Evolutionary conservation across 441 rosid species (phyloP), one percentile per base, ranked within the genome.

Genomic region (Melastoma candidum): DNA sequence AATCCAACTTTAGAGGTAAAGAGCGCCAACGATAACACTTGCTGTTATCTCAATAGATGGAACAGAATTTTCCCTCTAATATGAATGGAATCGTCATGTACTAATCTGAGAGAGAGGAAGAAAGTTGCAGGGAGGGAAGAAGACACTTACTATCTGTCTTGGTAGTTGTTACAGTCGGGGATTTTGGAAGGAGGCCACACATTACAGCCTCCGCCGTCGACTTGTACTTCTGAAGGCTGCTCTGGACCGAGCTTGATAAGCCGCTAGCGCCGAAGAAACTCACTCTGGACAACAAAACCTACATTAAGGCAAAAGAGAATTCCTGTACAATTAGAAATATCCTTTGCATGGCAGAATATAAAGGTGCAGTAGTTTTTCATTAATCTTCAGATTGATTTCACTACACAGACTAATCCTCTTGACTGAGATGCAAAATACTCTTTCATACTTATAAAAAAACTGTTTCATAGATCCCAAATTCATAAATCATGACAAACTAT

Each of bases 131-230:
- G 46, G 36, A 36, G 36, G 39, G 17, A 36, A 55, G 53, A 49
- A 69, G 55, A 54, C 46, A 3, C 44, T 67, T 84, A 89, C 99
- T 69, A 0, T 74, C 82, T 60, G 97, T 89, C 74, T 90, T 79
- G 80, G 86, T 89, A 36, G 39, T 25, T 44, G 97, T 89, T 52
- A 93, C 93, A 2, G 93, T 78, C 2, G 99, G 99, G 60, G 99
- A 93, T n/a, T 79, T 71, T 12, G 95, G 89, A 52, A 93, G 48
- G 56, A 93, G 83, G 44, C 92, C 79, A 14, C 99, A 93, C 96
- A 93, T 86, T 41, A 89, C 93, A 63, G 88, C 82, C 74, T 81
- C 95, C 4, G 99, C 96, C 41, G 99, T 83, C 54, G 79, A 70
- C 59, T 78, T 79, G 60, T 93, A 93, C 65, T 46, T 72, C 60